A percentile compares a stretch with the other conserved stretches of the same genome.
Conservation (phyloP, 495 filamentous ascomycete species). For the Aspergillus mulundensis region DNA sequence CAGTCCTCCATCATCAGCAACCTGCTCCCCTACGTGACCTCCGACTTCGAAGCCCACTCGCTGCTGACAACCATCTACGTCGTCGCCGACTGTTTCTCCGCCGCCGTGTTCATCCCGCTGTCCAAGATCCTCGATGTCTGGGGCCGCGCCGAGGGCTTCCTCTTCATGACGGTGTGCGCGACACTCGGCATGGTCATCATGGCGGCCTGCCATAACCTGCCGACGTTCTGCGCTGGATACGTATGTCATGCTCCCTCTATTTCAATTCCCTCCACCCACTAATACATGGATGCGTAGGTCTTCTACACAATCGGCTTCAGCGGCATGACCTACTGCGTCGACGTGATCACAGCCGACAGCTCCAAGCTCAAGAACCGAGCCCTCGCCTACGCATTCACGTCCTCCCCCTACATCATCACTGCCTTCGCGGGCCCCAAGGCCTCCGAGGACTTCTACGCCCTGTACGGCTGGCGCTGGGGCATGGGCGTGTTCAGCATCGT, state of each 20-base stretch:
- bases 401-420: slow-evolving; percentile 51
- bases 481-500: slow-evolving; percentile 58
- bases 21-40: slow-evolving; percentile 30
- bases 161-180: slow-evolving; percentile 32
- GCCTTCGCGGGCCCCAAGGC: slow-evolving; percentile 28
- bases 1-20: slow-evolving; percentile 15
- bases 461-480: slow-evolving; percentile 54
- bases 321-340: slow-evolving; percentile 51
- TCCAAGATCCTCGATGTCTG: slow-evolving; percentile 65
- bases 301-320: slow-evolving; percentile 54
- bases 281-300: slow-evolving; percentile 7
- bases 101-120: slow-evolving; percentile 55
- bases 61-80: slow-evolving; percentile 29
- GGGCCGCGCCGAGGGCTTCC: slow-evolving; percentile 53
- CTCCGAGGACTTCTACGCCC: slow-evolving; percentile 43
- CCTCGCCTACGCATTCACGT: slow-evolving; percentile 54
- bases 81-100: slow-evolving; percentile 47
- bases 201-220: slow-evolving; percentile 43
- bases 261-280: background rate
- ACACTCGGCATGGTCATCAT: slow-evolving; percentile 45
- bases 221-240: slow-evolving; percentile 44
- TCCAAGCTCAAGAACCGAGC: slow-evolving; percentile 55
- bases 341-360: slow-evolving; percentile 59
- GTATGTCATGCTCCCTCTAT: slow-evolving; percentile 20
- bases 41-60: slow-evolving; percentile 29